phyloP scores from a whole-genome alignment of 305 asterid species.

The Plantago lanceolata region DNA sequence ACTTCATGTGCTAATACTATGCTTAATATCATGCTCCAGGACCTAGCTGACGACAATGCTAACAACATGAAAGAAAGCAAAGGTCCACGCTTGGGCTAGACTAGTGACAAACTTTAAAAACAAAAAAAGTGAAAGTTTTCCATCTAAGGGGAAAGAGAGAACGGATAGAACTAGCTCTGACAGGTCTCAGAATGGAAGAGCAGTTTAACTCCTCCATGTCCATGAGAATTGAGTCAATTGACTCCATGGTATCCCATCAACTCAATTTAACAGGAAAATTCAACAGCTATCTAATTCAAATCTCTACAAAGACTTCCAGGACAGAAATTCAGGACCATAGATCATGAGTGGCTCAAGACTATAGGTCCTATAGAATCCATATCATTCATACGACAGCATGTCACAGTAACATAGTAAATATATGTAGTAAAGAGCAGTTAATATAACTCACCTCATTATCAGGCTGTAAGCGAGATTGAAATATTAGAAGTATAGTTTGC shows the following conservation, averaged over 20 bases:
- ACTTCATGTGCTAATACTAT: background rate
- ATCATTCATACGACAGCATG: conserved; percentile 20
- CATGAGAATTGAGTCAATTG: conserved; percentile 11
- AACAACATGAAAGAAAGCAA: background rate
- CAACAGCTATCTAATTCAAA: conserved; percentile 11
- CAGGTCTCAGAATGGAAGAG: background rate
- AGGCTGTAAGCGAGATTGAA: conserved; percentile 88
- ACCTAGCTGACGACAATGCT: background rate
- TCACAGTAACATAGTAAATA: conserved; percentile 19
- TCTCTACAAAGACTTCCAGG: conserved; percentile 10
- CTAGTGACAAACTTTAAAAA: background rate
- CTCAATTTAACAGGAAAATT: conserved; percentile 6
- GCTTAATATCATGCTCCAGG: background rate
- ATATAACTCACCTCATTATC: conserved; percentile 68
- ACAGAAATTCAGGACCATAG: conserved; percentile 9
- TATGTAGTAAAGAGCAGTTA: conserved; percentile 15
- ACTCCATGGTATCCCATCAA: background rate
- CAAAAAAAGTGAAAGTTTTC: background rate
- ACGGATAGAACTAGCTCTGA: background rate
- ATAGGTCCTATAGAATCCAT: conserved; percentile 8
- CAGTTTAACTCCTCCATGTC: conserved; percentile 5
- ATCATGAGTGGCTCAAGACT: conserved; percentile 8
- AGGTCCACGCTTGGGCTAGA: background rate
- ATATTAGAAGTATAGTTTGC: conserved; percentile 85
- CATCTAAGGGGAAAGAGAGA: background rate